These are phyloP conservation scores for Salpingoeca rosetta DNA, from an alignment of 78 protist genomes.

Conservation along the genomic window DNA sequence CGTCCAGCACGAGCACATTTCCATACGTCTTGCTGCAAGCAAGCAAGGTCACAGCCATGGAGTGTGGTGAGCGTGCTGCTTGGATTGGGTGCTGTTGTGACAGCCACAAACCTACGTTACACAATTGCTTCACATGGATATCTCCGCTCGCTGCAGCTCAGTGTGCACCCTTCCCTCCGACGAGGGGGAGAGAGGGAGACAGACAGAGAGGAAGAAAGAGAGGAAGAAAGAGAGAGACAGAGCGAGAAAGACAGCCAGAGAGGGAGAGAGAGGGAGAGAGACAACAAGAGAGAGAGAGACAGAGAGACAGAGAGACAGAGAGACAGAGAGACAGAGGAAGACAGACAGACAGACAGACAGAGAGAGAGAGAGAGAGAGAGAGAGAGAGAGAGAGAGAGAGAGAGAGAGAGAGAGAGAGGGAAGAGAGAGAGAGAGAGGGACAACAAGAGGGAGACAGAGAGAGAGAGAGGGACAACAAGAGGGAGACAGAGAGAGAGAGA, in stretches of 20 bases:
- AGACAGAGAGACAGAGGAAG: not conserved
- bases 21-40: slow-evolving; percentile 78
- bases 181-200: too few species aligned
- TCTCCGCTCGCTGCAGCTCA: not conserved
- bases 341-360: not conserved
- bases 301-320: too few species aligned
- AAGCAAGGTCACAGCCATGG: slow-evolving; percentile 18
- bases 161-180: not conserved
- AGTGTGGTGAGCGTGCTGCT: not conserved
- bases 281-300: not conserved
- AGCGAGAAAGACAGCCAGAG: not conserved
- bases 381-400: not conserved
- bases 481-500: not conserved
- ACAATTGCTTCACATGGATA: not conserved
- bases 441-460: not conserved
- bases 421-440: not conserved
- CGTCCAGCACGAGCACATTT: slow-evolving; percentile 82
- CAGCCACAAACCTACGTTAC: not conserved
- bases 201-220: too few species aligned
- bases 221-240: too few species aligned
- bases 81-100: slow-evolving; percentile 4
- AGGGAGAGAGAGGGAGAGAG: not conserved
- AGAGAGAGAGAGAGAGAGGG: not conserved
- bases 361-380: not conserved
- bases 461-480: not conserved